These are phyloP conservation scores for Yamadazyma sp. DNA, from an alignment of 805 yeast genomes.

Conservation along the genomic window DNA sequence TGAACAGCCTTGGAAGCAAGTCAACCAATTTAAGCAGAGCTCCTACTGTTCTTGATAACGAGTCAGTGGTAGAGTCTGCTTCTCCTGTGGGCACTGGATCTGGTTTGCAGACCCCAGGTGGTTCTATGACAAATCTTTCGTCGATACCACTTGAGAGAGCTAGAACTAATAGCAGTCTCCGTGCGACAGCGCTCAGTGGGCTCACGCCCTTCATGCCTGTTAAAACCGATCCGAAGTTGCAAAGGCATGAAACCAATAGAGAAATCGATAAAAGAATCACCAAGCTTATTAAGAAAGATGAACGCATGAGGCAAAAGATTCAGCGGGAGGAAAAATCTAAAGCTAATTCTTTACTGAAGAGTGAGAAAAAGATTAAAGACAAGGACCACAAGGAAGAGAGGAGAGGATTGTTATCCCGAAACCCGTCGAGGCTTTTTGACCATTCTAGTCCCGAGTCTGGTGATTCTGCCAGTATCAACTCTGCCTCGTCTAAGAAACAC, in stretches of 20 bases:
- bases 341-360: slow-evolving; percentile 12
- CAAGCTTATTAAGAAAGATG: slow-evolving; percentile 33
- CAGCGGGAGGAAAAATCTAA: slow-evolving; percentile 15
- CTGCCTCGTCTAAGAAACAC: slow-evolving; percentile 13
- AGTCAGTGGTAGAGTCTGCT: background rate
- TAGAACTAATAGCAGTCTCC: slow-evolving; percentile 21
- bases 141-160: slow-evolving; percentile 14
- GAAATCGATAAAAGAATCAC: slow-evolving; percentile 34
- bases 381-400: slow-evolving; percentile 1
- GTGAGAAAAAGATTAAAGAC: slow-evolving; percentile 6
- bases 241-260: slow-evolving; percentile 19
- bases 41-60: slow-evolving; percentile 5
- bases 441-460: slow-evolving; percentile 3
- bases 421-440: slow-evolving; percentile 12
- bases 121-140: slow-evolving; percentile 3
- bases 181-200: slow-evolving; percentile 19
- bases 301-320: slow-evolving; percentile 16
- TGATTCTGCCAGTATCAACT: slow-evolving; percentile 4
- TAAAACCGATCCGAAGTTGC: slow-evolving; percentile 16
- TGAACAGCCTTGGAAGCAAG: slow-evolving; percentile 14
- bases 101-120: background rate
- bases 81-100: background rate
- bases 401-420: slow-evolving; percentile 8
- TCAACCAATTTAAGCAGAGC: slow-evolving; percentile 6
- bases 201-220: slow-evolving; percentile 32